Percentiles rank a stretch among this genome's conserved stretches.
Evolutionary conservation across 495 filamentous ascomycete species (phyloP).

Genomic region (Evansstolkia leycettana): DNA sequence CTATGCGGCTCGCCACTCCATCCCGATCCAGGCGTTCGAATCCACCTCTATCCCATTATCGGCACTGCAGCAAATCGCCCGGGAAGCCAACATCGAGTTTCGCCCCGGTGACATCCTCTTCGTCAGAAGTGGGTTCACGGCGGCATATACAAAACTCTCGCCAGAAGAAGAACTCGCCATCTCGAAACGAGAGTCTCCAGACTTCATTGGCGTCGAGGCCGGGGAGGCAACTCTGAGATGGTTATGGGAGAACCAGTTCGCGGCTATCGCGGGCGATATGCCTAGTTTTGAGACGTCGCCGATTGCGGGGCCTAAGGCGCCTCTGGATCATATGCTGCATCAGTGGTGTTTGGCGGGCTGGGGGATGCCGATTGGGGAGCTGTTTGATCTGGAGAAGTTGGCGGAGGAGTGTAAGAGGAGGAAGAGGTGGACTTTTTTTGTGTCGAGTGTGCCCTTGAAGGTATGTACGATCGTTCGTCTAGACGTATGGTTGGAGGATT

Average conservation of each 20-base stretch:
- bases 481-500: too few relatives aligned
- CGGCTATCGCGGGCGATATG: constrained; percentile 38
- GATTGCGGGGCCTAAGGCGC: constrained; percentile 19
- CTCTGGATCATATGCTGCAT: constrained; percentile 25
- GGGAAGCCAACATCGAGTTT: constrained; percentile 21
- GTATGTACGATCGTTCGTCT: too few relatives aligned
- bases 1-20: constrained; percentile 31
- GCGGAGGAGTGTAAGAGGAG: constrained; percentile 27
- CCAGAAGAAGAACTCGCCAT: constrained; percentile 15
- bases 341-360: constrained; percentile 42
- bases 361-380: constrained; percentile 47
- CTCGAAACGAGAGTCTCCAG: constrained; percentile 13
- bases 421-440: constrained; percentile 38
- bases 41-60: constrained; percentile 26
- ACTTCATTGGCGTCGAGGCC: constrained; percentile 32
- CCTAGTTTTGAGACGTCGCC: constrained; percentile 34
- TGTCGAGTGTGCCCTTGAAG: constrained; percentile 43
- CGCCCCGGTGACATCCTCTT: constrained; percentile 43
- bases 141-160: constrained; percentile 23
- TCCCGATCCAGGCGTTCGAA: constrained; percentile 25
- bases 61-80: constrained; percentile 24
- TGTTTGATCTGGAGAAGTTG: constrained; percentile 44
- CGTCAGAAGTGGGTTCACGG: constrained; percentile 37
- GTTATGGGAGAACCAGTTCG: constrained; percentile 39
- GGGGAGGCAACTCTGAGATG: constrained; percentile 29